These are phyloP conservation scores for Nothopassalora personata DNA, from an alignment of 2,329 filamentous ascomycete species.

Conservation along the genomic window DNA sequence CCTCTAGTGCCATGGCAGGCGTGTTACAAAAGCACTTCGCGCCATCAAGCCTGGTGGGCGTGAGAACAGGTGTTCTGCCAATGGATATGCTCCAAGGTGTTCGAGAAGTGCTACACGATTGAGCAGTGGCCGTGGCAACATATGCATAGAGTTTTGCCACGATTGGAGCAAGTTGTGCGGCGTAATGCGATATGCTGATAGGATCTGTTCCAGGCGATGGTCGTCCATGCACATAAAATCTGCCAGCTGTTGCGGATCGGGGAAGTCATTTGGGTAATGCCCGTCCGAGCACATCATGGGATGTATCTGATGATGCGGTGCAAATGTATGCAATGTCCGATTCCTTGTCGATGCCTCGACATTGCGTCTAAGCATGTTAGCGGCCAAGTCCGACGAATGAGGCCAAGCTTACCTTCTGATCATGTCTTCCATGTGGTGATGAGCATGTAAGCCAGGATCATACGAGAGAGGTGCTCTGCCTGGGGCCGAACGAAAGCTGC, in stretches of 20 bases:
- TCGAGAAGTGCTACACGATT: constrained; percentile 1
- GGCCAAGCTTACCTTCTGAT: background rate
- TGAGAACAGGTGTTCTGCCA: constrained; percentile 4
- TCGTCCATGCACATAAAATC: constrained; percentile 27
- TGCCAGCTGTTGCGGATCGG: constrained; percentile 20
- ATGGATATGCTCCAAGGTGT: background rate
- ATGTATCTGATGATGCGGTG: constrained; percentile 28
- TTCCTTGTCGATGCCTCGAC: constrained; percentile 27
- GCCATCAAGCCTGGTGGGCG: background rate
- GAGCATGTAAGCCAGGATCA: background rate
- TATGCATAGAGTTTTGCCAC: background rate
- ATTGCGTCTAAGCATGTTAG: constrained; percentile 16
- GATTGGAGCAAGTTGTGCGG: constrained; percentile 11
- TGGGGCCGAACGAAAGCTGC: background rate
- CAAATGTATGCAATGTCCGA: constrained; percentile 20
- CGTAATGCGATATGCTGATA: constrained; percentile 26
- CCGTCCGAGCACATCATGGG: constrained; percentile 31
- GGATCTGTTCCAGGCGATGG: constrained; percentile 27
- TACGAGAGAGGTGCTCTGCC: background rate
- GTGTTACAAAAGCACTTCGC: background rate
- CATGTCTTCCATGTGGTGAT: background rate
- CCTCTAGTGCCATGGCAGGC: background rate
- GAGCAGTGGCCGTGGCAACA: background rate
- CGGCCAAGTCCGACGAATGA: background rate
- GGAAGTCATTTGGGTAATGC: constrained; percentile 31